Conservation (phyloP, 1,139 yeast genomes). For the Hanseniaspora sp. region DNA sequence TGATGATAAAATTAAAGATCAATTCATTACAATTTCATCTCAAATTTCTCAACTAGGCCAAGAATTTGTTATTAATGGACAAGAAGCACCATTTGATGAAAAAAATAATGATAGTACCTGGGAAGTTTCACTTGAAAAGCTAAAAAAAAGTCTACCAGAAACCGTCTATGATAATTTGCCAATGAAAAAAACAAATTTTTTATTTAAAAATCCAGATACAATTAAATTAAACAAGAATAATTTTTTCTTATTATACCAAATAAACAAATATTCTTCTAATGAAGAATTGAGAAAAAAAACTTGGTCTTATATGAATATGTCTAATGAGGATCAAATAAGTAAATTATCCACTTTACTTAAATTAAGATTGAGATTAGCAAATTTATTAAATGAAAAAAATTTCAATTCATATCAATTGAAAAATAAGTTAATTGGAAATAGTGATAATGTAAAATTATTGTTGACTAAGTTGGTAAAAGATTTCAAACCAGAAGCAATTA, state of each 20-base stretch:
- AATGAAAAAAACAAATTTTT: conserved; percentile 1
- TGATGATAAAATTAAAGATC: conserved; percentile 47
- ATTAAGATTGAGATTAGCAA: conserved; percentile 61
- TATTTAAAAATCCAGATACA: neutral
- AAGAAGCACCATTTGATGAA: conserved; percentile 36
- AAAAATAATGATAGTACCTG: conserved; percentile 28
- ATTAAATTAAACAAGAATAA: conserved; percentile 5
- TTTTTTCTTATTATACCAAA: conserved; percentile 11
- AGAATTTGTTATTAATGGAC: conserved; percentile 42
- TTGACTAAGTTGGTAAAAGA: conserved; percentile 47
- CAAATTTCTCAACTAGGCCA: conserved; percentile 76
- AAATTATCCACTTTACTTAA: conserved; percentile 50
- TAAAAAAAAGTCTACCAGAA: conserved; percentile 27
- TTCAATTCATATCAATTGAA: conserved; percentile 73
- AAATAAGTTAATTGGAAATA: conserved; percentile 82
- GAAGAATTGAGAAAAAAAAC: conserved; percentile 51
- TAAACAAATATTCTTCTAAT: conserved; percentile 39
- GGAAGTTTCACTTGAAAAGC: conserved; percentile 28
- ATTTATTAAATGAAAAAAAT: conserved; percentile 58
- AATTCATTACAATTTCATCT: conserved; percentile 70
- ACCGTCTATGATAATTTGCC: neutral
- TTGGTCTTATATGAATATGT: conserved; percentile 64
- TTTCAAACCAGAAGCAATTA: conserved; percentile 45
- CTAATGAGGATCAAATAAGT: conserved; percentile 45
- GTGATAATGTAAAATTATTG: conserved; percentile 64